phyloP scores from a whole-genome alignment of 2,329 filamentous ascomycete species.

The Tolypocladium inflatum region DNA sequence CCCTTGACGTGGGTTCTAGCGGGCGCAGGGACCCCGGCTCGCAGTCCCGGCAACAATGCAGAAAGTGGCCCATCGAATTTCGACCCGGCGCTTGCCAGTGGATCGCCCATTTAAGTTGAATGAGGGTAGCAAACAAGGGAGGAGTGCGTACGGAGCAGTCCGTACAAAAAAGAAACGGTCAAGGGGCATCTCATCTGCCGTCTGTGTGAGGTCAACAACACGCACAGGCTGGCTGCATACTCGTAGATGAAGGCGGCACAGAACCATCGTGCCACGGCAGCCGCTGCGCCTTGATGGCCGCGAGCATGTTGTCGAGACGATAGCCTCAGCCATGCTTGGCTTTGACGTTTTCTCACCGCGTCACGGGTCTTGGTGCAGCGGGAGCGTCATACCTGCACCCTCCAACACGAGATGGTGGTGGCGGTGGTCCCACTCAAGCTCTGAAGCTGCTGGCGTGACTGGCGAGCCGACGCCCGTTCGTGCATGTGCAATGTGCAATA shows the following conservation, averaged over 20 bases:
- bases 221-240: neutral
- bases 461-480: neutral
- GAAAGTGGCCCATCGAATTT: slow-evolving; percentile 5
- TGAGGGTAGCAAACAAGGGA: neutral
- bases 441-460: neutral
- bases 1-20: neutral
- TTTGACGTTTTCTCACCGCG: neutral
- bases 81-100: slow-evolving; percentile 3
- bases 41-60: slow-evolving; percentile 4
- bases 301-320: neutral
- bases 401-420: slow-evolving; percentile 5
- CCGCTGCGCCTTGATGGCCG: neutral
- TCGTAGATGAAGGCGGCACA: neutral
- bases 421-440: neutral
- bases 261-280: neutral
- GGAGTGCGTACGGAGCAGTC: no score
- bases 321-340: neutral
- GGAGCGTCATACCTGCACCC: slow-evolving; percentile 4
- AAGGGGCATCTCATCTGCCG: neutral
- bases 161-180: neutral
- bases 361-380: slow-evolving; percentile 5
- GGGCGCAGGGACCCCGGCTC: slow-evolving; percentile 1
- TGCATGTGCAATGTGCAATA: neutral
- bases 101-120: slow-evolving; percentile 4
- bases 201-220: neutral